phyloP scores from a whole-genome alignment of 192 early-diverging fungal species.

The Chytriomyces sp. region DNA sequence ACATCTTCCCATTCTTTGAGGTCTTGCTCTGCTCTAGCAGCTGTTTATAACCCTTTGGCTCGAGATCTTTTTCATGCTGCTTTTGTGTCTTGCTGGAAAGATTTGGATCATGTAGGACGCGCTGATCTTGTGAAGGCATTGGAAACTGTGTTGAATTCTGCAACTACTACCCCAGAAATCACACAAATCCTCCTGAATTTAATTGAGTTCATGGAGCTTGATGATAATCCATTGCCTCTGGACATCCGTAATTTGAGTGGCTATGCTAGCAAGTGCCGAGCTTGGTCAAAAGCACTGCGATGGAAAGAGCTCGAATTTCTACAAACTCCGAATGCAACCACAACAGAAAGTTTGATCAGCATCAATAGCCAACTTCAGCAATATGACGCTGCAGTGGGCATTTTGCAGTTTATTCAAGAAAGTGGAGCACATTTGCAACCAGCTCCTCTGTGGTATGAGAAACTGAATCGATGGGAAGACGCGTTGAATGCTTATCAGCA shows the following conservation, averaged over 20 bases:
- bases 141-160: slow-evolving; percentile 68
- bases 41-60: slow-evolving; percentile 66
- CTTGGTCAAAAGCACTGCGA: slow-evolving; percentile 87
- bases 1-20: slow-evolving; percentile 84
- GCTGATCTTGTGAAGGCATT: slow-evolving; percentile 72
- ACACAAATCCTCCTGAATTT: slow-evolving; percentile 80
- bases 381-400: slow-evolving; percentile 85
- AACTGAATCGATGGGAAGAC: slow-evolving; percentile 82
- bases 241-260: slow-evolving; percentile 76
- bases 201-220: slow-evolving; percentile 91
- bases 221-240: slow-evolving; percentile 82
- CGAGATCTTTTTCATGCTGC: slow-evolving; percentile 84
- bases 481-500: slow-evolving; percentile 73
- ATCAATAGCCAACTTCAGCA: slow-evolving; percentile 86
- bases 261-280: slow-evolving; percentile 82
- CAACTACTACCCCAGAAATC: slow-evolving; percentile 78
- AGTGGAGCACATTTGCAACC: slow-evolving; percentile 54
- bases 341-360: slow-evolving; percentile 77
- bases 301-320: slow-evolving; percentile 87
- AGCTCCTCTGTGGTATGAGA: slow-evolving; percentile 78
- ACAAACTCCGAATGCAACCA: slow-evolving; percentile 29
- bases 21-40: slow-evolving; percentile 74
- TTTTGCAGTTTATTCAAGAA: slow-evolving; percentile 63
- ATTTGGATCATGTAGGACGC: slow-evolving; percentile 74
- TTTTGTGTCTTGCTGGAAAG: slow-evolving; percentile 88